Evolutionary conservation across 768 basidiomycete species (phyloP).

Genomic region (Russula compacta): DNA sequence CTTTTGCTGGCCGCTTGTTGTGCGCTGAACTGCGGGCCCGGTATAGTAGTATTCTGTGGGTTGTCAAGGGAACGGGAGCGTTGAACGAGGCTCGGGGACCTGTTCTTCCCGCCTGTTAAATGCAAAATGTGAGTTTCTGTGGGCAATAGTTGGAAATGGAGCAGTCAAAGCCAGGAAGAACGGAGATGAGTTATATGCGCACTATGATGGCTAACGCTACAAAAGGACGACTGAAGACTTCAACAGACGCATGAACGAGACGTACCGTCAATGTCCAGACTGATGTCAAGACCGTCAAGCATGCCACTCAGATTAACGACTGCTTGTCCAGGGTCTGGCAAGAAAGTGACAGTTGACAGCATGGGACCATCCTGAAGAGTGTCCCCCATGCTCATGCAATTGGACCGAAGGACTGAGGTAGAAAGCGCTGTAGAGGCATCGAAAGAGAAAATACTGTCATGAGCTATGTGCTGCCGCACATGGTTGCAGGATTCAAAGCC

Average conservation of each 20-base stretch:
- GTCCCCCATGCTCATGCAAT: neutral
- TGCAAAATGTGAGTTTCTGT: neutral
- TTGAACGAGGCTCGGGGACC: neutral
- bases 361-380: neutral
- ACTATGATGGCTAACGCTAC: neutral
- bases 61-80: conserved; percentile 15
- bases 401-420: neutral
- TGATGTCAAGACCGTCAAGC: conserved; percentile 13
- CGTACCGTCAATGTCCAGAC: conserved; percentile 18
- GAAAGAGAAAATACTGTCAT: conserved; percentile 19
- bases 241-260: neutral
- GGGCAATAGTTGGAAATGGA: neutral
- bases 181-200: neutral
- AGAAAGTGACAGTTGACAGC: neutral
- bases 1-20: neutral
- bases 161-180: neutral
- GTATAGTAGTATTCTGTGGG: neutral
- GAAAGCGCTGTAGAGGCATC: conserved; percentile 1
- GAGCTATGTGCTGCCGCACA: neutral
- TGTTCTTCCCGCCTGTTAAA: neutral
- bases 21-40: neutral
- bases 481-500: neutral
- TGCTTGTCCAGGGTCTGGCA: conserved; percentile 1
- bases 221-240: neutral
- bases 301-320: conserved; percentile 15